Evolutionary conservation across 2,329 filamentous ascomycete genomes (phyloP), one percentile per base, ranked within the genome.

Genomic region (Microdochium nivale): DNA sequence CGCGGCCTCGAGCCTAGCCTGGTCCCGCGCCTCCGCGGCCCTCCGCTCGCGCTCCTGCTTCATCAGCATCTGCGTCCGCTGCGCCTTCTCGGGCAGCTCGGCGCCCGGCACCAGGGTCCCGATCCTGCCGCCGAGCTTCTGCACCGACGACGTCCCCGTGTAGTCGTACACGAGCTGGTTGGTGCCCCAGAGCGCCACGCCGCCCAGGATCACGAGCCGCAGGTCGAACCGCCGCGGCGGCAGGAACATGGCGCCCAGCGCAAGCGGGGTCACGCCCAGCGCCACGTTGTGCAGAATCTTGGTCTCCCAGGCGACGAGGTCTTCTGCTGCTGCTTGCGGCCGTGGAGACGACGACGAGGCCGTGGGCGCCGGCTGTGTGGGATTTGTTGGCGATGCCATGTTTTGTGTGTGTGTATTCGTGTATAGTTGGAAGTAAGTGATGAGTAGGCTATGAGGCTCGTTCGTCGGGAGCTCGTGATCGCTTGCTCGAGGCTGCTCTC

Each of bases 131-230:
- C 64, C 64, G 55, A 79, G 70, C 9, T 78, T 77, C 55, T 67
- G 59, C 59, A 71, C 67, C 53, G 81, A 71, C 25, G 77, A 79
- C 49, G 70, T 69, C 49, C 79, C 79, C 14, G 73, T 81, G 66
- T 77, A 81, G 65, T 80, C 78, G 65, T 75, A 72, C 48, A 70
- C 70, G 40, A 83, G 75, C 65, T 78, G 76, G 64, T 78, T 78
- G 52, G 76, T 75, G 52, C 75, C 74, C 57, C 78, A 72, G 27
- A 79, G 74, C 57, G 77, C 73, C 52, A 72, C 71, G 53, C 69
- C 69, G 52, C 70, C 70, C 49, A 83, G 75, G 50, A 79, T 63
- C 48, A 73, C 59, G 62, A 74, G 72, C 53, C 79, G 77, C 49
- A 77, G 53, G 62, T 79, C 75, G 49, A 77, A 62, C 44, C 71